Percentiles rank a stretch among this genome's conserved stretches.
Conservation (phyloP, 208 protist species). For the Wallacemonas collosoma region DNA sequence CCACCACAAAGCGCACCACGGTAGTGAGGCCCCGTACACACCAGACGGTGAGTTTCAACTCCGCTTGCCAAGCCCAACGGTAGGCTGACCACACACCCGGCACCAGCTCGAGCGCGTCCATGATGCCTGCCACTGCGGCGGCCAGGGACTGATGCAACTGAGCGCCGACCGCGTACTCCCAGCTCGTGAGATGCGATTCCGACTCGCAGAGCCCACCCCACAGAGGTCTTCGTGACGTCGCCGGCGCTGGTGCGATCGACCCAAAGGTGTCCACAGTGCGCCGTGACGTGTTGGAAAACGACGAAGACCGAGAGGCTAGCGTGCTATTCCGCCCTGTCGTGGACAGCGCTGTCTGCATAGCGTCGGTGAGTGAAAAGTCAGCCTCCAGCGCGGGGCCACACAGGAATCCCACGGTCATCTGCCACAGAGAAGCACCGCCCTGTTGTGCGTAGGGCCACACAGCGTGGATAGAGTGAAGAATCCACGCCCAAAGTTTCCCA, state of each 20-base stretch:
- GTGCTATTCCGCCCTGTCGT: no score
- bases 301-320: no score
- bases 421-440: not conserved
- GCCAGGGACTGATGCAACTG: constrained; percentile 23
- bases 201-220: not conserved
- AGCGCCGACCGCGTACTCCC: constrained; percentile 25
- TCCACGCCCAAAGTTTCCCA: not conserved
- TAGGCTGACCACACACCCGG: constrained; percentile 57
- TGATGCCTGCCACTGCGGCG: constrained; percentile 21
- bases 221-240: no score
- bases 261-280: no score
- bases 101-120: constrained; percentile 63
- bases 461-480: not conserved
- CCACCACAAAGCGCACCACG: constrained; percentile 13
- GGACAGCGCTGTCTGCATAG: no score
- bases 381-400: not conserved
- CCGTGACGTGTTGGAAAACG: no score
- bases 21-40: constrained; percentile 3
- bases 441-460: constrained; percentile 10
- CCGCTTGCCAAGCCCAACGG: constrained; percentile 44
- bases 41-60: constrained; percentile 46
- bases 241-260: no score
- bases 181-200: not conserved
- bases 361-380: no score
- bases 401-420: not conserved